Base-by-base conservation (phyloP, 352 stramenopile genomes). In the Globisporangium nunn region DNA sequence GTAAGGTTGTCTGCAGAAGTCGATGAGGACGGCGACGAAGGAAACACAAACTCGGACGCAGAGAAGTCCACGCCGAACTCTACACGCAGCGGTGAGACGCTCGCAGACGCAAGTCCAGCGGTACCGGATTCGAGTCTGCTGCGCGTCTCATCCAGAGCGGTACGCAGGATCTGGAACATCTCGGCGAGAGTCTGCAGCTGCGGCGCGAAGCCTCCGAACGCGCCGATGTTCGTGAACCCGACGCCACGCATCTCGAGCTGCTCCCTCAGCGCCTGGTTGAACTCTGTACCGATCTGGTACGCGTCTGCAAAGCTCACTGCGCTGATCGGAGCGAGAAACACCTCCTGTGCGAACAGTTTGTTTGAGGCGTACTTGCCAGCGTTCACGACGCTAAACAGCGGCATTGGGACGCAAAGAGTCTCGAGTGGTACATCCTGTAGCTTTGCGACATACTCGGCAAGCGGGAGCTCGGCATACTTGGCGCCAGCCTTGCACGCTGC, bases 311-410 rank as follows among this genome's bases (percentile, higher is more conserved):
- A 90, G 40, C 54, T 88, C 28, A 50, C 63, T 2, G 77, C 78
- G 41, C 76, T 86, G 6, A 70, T 69, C 0, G 82, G 82, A 0
- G 57, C 58, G 40, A 89, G 53, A 15, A 88, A 60, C 11, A 93
- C 71, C 37, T 93, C 82, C 41, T 87, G 76, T 3, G 72, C 65
- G 50, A 76, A 85, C 3, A 92, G 70, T 50, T 88, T 85, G 66
- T 78, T 90, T 31, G 81, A 85, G 44, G 69, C 77, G 54, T 78
- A 74, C 29, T 58, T 68, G 28, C 75, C 79, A n/a, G 67, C 78
- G 47, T 93, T 89, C 39, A 88, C 55, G 23, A 93, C 52, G 41
- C 78, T 90, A 17, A 93, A 86, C 3, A 87, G 65, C 29, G 82
- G 82, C 75, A 93, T 87, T 4, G 82, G 80, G 0, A 88, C 35